Conservation (phyloP, 352 stramenopile species). For the Thraustochytrium sp. region DNA sequence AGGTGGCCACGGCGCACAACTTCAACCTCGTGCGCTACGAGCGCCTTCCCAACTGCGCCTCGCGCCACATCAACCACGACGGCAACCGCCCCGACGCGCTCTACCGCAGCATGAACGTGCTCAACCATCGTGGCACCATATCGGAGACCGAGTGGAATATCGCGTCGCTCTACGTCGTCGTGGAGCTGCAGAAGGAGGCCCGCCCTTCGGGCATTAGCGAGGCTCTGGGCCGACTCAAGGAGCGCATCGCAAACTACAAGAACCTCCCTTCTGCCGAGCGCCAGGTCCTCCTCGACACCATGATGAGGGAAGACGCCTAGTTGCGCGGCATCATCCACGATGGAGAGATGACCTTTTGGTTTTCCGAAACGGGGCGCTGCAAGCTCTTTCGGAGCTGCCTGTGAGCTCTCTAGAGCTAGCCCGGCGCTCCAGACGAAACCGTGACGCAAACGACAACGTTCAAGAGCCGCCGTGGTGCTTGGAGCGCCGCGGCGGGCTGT, state of each 20-base stretch:
- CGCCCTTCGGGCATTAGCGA: neutral
- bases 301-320: neutral
- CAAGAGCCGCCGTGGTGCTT: too few species aligned
- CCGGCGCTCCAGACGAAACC: too few species aligned
- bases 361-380: too few species aligned
- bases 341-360: too few species aligned
- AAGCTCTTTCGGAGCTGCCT: too few species aligned
- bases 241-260: conserved; percentile 4
- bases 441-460: too few species aligned
- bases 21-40: conserved; percentile 73
- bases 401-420: too few species aligned
- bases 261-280: neutral
- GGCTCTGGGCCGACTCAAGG: neutral
- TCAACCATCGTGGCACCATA: conserved; percentile 70
- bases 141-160: conserved; percentile 77
- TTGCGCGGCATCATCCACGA: too few species aligned
- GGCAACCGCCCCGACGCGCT: conserved; percentile 59
- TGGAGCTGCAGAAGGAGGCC: conserved; percentile 67
- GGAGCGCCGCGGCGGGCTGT: too few species aligned
- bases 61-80: conserved; percentile 61
- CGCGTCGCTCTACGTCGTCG: conserved; percentile 69
- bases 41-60: conserved; percentile 73
- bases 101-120: conserved; percentile 75
- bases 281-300: neutral
- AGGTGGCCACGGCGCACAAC: conserved; percentile 63